phyloP scores from a whole-genome alignment of 495 filamentous ascomycete species.

The Talaromyces liani region DNA sequence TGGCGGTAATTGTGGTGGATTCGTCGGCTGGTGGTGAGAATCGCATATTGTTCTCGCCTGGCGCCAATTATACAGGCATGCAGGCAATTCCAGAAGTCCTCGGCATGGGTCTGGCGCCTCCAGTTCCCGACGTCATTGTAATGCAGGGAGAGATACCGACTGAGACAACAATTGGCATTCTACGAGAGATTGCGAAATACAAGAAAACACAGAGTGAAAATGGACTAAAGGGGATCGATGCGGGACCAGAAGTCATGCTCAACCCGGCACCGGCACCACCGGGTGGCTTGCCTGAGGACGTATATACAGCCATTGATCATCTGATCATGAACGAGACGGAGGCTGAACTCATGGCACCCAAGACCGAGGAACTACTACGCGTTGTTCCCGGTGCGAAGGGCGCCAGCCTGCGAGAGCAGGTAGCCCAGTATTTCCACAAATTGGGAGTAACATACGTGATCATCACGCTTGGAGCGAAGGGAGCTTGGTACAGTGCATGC shows the following conservation, averaged over 20 bases:
- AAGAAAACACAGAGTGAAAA: slow-evolving; percentile 38
- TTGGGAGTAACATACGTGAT: slow-evolving; percentile 69
- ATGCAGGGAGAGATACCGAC: slow-evolving; percentile 87
- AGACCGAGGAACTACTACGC: slow-evolving; percentile 22
- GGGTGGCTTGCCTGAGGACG: slow-evolving; percentile 52
- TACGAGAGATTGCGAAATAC: slow-evolving; percentile 32
- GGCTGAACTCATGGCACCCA: slow-evolving; percentile 59
- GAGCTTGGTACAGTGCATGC: slow-evolving; percentile 52
- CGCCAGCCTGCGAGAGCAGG: slow-evolving; percentile 40
- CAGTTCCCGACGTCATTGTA: slow-evolving; percentile 58
- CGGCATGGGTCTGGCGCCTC: slow-evolving; percentile 23
- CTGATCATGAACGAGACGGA: slow-evolving; percentile 90
- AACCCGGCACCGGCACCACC: slow-evolving; percentile 81
- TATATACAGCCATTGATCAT: slow-evolving; percentile 63
- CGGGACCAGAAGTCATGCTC: slow-evolving; percentile 53
- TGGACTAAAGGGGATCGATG: slow-evolving; percentile 37
- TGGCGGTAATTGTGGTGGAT: slow-evolving; percentile 81
- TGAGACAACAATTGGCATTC: slow-evolving; percentile 58
- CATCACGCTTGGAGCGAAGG: slow-evolving; percentile 75
- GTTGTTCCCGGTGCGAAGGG: slow-evolving; percentile 32
- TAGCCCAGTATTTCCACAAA: slow-evolving; percentile 51
- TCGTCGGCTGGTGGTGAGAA: slow-evolving; percentile 73
- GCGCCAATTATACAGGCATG: slow-evolving; percentile 62
- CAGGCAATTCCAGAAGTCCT: slow-evolving; percentile 35
- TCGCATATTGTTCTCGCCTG: slow-evolving; percentile 71